Evolutionary conservation across 176 grass and related monocot species (phyloP).

Genomic region (Eleusine indica): DNA sequence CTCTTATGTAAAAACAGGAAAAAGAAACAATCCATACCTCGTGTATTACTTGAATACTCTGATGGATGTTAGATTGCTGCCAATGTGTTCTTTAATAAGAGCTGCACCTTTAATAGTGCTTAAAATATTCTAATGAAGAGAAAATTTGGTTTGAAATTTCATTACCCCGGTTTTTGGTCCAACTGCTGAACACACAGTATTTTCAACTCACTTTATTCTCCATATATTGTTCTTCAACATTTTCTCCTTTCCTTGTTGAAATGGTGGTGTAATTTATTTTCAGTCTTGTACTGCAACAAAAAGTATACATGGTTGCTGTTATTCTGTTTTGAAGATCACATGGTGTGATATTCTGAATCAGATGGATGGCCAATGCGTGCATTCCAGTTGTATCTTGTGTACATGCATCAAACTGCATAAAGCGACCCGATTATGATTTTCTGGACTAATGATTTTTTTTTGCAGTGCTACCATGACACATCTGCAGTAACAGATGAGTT

Average conservation of each 20-base stretch:
- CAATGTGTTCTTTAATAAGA: background rate
- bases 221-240: conserved; percentile 25
- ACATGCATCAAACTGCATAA: background rate
- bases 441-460: conserved; percentile 35
- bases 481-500: conserved; percentile 87
- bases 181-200: background rate
- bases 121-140: background rate
- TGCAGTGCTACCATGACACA: conserved; percentile 90
- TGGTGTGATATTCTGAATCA: background rate
- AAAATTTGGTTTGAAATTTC: background rate
- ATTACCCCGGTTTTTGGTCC: background rate
- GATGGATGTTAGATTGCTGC: background rate
- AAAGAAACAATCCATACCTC: background rate
- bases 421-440: background rate
- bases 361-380: background rate
- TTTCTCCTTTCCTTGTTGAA: background rate
- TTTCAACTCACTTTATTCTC: background rate
- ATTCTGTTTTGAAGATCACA: background rate
- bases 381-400: background rate
- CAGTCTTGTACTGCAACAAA: background rate
- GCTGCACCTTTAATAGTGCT: background rate
- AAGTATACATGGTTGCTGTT: background rate
- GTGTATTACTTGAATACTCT: background rate
- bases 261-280: background rate
- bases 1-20: background rate